Base-by-base conservation (phyloP, 768 basidiomycete genomes). In the Termitomyces bulborhizus region DNA sequence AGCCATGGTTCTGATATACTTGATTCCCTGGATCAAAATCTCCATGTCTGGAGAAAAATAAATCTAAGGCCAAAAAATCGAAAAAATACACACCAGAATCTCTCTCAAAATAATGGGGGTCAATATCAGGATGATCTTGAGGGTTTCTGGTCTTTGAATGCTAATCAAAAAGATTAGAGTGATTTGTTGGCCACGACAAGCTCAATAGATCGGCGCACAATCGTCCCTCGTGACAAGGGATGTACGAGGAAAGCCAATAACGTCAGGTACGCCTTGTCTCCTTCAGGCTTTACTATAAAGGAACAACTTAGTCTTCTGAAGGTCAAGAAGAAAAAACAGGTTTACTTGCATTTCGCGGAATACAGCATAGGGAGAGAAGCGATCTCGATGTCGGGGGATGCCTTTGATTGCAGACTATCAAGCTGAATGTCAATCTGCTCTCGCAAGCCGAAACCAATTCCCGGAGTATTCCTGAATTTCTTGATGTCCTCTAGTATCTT, bases 161-260 rank as follows among this genome's bases (percentile, higher is more conserved):
- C 68, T 64, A 50, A 9, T 8, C 9, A 8, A 37, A 24, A 39
- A 46, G n/a, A 41, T 44, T 11, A 43, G 41, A 12, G 29, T 16
- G 34, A 7, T 6, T 4, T 24, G 34, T 24, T 47, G 8, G 8
- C 9, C 44, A 49, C n/a, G 26, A 40, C 6, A 9, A 6, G 21
- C 3, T 11, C 3, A 16, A 48, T 18, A 15, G 3, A 15, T 36
- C 26, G 8, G 67, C 75, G 39, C 48, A 79, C 79, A 54, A 83
- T 76, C 0, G 75, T 71, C 1, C 82, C 81, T 12, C 79, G 66
- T 9, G 76, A 78, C 57, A 79, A 72, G 1, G 70, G 69, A 47
- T 82, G 75, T 52, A 77, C 76, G n/a, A 71, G 58, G 0, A 69
- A 66, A 6, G 60, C 62, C 5, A 68, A 46, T 15, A 80, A 42